Base-by-base conservation (phyloP, 805 yeast species). In the Wickerhamiella allomyrinae region DNA sequence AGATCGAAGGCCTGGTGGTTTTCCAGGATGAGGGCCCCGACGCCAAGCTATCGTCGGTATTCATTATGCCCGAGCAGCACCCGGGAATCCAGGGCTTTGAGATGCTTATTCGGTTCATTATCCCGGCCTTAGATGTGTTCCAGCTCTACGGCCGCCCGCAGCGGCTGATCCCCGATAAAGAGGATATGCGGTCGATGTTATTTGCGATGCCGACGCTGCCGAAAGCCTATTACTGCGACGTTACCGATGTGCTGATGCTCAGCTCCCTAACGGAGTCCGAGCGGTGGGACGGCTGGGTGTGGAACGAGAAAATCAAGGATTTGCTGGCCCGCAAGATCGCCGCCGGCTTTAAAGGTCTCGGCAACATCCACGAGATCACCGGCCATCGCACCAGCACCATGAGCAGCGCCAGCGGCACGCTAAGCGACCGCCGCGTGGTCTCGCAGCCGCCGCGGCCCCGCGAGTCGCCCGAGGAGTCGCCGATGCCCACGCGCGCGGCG, bases 191-290 rank as follows among this genome's bases (percentile, higher is more conserved):
- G 25, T 79, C 89, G 13, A 63, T 84, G 55, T 66, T 84, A 42
- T 84, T 83, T 62, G 94, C 82, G 2, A 70, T 84, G 55, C 95
- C 95, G 1, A 78, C 84, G 2, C 68, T 84, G 46, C 94, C 94
- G 0, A 72, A 72, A 43, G 77, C 76, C 31, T 77, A 82, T 54
- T 84, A 82, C 55, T 61, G 84, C 37, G 78, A 76, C 42, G 70
- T 77, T 2, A 71, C 74, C 23, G 91, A 81, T 48, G 51, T 79
- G 25, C 49, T 68, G 22, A 59, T 68, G 46, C 54, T 77, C 17
- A 61, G 57, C 1, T 53, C 58, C 7, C 47, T 58, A 11, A 58
- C 57, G 36, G 69, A 60, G 34, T 58, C 64, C 40, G 57, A 47
- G 29, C 39, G 52, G 29, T 80, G 89, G 89, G 50, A 70, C 5